Evolutionary conservation across 2,329 filamentous ascomycete species (phyloP).

Genomic region (Colletotrichum spinosum): DNA sequence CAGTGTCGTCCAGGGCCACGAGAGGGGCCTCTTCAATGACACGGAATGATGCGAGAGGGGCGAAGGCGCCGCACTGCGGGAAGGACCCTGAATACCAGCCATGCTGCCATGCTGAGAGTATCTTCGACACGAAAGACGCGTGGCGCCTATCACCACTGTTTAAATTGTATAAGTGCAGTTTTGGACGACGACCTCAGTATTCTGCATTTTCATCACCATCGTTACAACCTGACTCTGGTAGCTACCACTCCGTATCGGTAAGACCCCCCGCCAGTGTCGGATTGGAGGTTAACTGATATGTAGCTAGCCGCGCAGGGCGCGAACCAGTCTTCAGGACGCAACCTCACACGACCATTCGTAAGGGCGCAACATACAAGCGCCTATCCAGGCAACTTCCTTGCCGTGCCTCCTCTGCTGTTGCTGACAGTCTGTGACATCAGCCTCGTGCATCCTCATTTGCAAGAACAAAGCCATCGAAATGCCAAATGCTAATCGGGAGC

Average conservation of each 20-base stretch:
- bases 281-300: too few relatives aligned
- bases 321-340: not conserved
- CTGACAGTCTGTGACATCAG: slow-evolving; percentile 2
- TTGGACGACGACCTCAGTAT: too few relatives aligned
- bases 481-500: slow-evolving; percentile 22
- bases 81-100: slow-evolving; percentile 22
- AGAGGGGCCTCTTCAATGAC: slow-evolving; percentile 11
- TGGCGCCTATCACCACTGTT: too few relatives aligned
- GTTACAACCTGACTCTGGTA: too few relatives aligned
- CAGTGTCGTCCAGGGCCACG: slow-evolving; percentile 10
- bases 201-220: too few relatives aligned
- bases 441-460: slow-evolving; percentile 1
- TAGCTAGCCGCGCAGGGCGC: not conserved
- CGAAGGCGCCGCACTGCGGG: slow-evolving; percentile 17
- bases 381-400: slow-evolving; percentile 1
- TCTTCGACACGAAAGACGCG: not conserved
- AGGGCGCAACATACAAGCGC: slow-evolving; percentile 19
- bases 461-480: slow-evolving; percentile 13
- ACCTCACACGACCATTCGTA: slow-evolving; percentile 14
- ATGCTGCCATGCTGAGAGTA: not conserved
- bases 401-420: slow-evolving; percentile 3
- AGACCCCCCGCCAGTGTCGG: too few relatives aligned
- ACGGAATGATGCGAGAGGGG: slow-evolving; percentile 27
- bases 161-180: too few relatives aligned
- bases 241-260: too few relatives aligned